Conservation (phyloP, 495 filamentous ascomycete species). For the Alectoria sarmentosa region DNA sequence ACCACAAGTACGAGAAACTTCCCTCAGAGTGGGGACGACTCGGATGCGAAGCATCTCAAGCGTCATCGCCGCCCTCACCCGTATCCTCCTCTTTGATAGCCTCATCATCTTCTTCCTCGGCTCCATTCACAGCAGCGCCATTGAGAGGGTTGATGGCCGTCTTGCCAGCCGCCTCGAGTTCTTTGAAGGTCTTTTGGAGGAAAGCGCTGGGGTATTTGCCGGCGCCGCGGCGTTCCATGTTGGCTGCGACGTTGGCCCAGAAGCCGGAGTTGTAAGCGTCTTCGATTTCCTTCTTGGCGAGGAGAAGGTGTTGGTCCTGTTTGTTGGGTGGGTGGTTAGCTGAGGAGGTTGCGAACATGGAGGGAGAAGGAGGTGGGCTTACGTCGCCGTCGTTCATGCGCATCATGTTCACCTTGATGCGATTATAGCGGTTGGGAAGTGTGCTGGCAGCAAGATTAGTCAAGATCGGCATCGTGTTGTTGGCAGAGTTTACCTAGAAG, state of each 20-base stretch:
- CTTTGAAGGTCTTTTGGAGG: conserved; percentile 18
- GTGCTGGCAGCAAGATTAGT: conserved; percentile 14
- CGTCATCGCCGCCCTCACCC: background rate
- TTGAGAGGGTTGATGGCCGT: background rate
- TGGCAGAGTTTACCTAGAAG: conserved; percentile 9
- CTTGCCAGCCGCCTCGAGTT: conserved; percentile 7
- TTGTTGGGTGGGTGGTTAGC: background rate
- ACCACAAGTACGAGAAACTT: background rate
- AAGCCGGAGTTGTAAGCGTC: background rate
- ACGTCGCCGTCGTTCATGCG: conserved; percentile 22
- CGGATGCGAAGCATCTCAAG: background rate
- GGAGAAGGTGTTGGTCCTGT: conserved; percentile 13
- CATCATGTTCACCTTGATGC: conserved; percentile 24
- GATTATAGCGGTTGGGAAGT: conserved; percentile 21
- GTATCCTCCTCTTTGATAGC: conserved; percentile 1
- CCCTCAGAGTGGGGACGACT: conserved; percentile 4
- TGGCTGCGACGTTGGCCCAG: conserved; percentile 11
- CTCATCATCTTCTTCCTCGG: background rate
- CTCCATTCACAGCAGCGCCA: background rate
- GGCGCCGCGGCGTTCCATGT: conserved; percentile 8
- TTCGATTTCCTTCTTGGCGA: conserved; percentile 15
- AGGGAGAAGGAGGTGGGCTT: background rate
- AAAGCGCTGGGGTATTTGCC: conserved; percentile 20
- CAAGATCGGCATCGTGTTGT: background rate
- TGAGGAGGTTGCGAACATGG: background rate